These are phyloP conservation scores for Tetracentron sinense DNA, from an alignment of 164 flowering plant species.

Conservation along the genomic window DNA sequence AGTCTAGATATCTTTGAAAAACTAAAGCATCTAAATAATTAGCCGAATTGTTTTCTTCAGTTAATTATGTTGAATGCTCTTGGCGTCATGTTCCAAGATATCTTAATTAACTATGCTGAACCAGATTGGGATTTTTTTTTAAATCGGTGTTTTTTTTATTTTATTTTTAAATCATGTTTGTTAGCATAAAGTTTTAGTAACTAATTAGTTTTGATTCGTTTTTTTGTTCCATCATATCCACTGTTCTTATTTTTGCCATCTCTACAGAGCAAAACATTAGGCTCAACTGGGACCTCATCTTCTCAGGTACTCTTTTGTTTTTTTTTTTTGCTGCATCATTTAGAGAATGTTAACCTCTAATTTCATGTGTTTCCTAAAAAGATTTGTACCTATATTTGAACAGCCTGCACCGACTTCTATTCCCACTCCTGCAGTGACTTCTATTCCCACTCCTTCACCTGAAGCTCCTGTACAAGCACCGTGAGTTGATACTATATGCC, in stretches of 20 bases:
- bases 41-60: too few relatives aligned
- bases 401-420: slow-evolving; percentile 32
- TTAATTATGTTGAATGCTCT: too few relatives aligned
- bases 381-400: slow-evolving; percentile 1
- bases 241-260: slow-evolving; percentile 11
- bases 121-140: not conserved
- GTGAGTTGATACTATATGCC: slow-evolving; percentile 33
- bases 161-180: not conserved
- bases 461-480: slow-evolving; percentile 37
- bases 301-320: slow-evolving; percentile 42
- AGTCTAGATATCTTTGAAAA: too few relatives aligned
- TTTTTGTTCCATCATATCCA: not conserved
- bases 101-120: too few relatives aligned
- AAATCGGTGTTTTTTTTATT: too few relatives aligned
- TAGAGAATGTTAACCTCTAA: not conserved
- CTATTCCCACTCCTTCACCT: slow-evolving; percentile 37
- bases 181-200: not conserved
- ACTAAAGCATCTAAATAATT: too few relatives aligned
- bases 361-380: slow-evolving; percentile 3
- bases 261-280: slow-evolving; percentile 61
- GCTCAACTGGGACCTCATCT: slow-evolving; percentile 61
- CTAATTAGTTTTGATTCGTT: not conserved
- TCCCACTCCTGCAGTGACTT: slow-evolving; percentile 27
- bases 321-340: not conserved
- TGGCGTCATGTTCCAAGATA: too few relatives aligned